Percentiles rank a stretch among this genome's conserved stretches.
Conservation (phyloP, 176 grass and related monocot species). For the Paspalum vaginatum region DNA sequence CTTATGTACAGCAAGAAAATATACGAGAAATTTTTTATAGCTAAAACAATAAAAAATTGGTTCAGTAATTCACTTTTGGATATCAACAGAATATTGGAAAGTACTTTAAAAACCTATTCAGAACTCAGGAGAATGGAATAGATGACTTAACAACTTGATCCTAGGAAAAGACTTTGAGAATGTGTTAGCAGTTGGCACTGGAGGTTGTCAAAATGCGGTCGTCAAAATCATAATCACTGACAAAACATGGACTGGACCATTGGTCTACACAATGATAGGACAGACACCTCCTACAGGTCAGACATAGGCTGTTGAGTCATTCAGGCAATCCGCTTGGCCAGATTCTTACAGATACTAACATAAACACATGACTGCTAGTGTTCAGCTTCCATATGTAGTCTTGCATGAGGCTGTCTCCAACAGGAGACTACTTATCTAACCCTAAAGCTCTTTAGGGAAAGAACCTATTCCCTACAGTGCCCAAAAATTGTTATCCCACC, state of each 20-base stretch:
- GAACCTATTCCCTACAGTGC: too few relatives aligned
- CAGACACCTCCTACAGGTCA: not conserved
- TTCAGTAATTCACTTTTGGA: not conserved
- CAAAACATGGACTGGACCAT: not conserved
- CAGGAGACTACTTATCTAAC: too few relatives aligned
- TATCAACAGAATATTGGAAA: not conserved
- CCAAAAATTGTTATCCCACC: too few relatives aligned
- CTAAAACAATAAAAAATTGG: not conserved
- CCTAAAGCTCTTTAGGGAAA: too few relatives aligned
- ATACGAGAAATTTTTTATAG: not conserved
- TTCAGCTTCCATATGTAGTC: not conserved
- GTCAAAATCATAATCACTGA: not conserved
- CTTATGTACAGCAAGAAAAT: not conserved
- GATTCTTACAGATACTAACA: constrained; percentile 1
- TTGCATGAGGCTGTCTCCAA: not conserved
- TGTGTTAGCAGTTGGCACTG: not conserved
- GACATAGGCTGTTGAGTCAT: not conserved
- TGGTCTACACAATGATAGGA: not conserved
- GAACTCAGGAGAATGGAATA: not conserved
- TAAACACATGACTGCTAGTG: not conserved
- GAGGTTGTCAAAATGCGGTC: not conserved
- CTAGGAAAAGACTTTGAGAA: not conserved
- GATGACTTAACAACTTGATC: not conserved
- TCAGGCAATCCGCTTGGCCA: not conserved
- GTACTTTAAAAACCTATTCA: not conserved